Evolutionary conservation across 192 early-diverging fungal genomes (phyloP).

Genomic region (Jimgerdemannia lactiflua): DNA sequence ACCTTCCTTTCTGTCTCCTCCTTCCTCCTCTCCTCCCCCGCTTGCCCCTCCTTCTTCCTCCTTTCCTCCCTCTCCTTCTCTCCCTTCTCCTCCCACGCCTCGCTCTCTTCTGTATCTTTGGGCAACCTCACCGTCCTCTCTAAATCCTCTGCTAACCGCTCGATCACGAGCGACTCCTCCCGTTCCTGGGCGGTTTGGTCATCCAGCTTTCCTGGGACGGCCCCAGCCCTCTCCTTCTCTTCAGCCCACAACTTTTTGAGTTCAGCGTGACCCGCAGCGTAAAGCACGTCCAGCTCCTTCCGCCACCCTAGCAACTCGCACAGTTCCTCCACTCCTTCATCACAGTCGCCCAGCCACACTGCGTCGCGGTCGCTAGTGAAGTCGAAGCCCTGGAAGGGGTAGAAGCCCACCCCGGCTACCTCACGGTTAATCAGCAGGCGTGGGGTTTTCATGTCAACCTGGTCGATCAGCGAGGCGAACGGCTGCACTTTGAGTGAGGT

Average conservation of each 20-base stretch:
- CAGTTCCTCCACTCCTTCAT: slow-evolving; percentile 69
- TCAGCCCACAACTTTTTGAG: slow-evolving; percentile 20
- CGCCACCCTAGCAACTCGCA: slow-evolving; percentile 75
- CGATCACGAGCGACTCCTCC: neutral
- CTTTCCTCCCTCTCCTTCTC: neutral
- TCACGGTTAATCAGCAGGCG: slow-evolving; percentile 92
- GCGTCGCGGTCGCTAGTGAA: slow-evolving; percentile 84
- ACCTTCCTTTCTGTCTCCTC: neutral
- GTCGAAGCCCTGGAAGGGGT: slow-evolving; percentile 57
- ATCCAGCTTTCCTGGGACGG: slow-evolving; percentile 2
- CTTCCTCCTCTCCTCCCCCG: neutral
- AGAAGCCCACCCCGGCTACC: slow-evolving; percentile 61
- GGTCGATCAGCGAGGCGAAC: slow-evolving; percentile 79
- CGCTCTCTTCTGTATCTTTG: neutral
- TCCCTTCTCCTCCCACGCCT: neutral
- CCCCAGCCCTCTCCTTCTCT: neutral
- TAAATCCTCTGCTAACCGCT: neutral
- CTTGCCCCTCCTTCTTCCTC: neutral
- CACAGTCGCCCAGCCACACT: slow-evolving; percentile 76
- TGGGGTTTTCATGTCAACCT: slow-evolving; percentile 62
- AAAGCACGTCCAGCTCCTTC: slow-evolving; percentile 22
- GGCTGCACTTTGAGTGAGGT: slow-evolving; percentile 90
- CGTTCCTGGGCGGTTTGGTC: neutral
- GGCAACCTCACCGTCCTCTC: neutral
- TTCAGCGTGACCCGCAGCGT: slow-evolving; percentile 17